These are phyloP conservation scores for Fraxinus xanthoxyloides DNA, from an alignment of 305 asterid genomes.

Conservation along the genomic window DNA sequence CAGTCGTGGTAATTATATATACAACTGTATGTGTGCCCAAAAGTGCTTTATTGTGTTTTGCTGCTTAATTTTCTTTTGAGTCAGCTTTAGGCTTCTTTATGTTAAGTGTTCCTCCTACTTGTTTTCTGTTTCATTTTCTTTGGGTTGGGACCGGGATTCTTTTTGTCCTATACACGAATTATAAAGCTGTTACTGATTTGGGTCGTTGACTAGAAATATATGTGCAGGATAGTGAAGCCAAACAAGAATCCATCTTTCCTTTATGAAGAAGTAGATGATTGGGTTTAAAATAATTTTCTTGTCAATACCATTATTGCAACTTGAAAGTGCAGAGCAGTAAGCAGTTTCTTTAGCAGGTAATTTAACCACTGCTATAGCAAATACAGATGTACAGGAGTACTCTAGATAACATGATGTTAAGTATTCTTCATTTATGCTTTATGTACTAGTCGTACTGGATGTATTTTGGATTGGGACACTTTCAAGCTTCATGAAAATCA, in stretches of 20 bases:
- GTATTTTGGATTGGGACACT: neutral
- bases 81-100: neutral
- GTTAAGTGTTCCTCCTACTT: neutral
- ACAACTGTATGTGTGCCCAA: neutral
- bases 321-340: neutral
- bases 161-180: neutral
- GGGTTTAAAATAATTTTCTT: neutral
- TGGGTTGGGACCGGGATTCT: neutral
- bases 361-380: neutral
- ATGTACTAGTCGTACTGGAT: neutral
- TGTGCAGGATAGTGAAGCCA: neutral
- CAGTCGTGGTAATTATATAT: neutral
- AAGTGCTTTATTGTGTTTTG: neutral
- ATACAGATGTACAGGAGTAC: neutral
- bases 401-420: neutral
- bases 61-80: neutral
- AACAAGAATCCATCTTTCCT: neutral
- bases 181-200: neutral
- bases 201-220: neutral
- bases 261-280: neutral
- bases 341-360: neutral
- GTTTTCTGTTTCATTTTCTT: neutral
- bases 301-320: neutral
- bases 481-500: conserved; percentile 13
- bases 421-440: conserved; percentile 12